phyloP scores from a whole-genome alignment of 2,329 filamentous ascomycete species.

The Pyricularia pennisetigena region DNA sequence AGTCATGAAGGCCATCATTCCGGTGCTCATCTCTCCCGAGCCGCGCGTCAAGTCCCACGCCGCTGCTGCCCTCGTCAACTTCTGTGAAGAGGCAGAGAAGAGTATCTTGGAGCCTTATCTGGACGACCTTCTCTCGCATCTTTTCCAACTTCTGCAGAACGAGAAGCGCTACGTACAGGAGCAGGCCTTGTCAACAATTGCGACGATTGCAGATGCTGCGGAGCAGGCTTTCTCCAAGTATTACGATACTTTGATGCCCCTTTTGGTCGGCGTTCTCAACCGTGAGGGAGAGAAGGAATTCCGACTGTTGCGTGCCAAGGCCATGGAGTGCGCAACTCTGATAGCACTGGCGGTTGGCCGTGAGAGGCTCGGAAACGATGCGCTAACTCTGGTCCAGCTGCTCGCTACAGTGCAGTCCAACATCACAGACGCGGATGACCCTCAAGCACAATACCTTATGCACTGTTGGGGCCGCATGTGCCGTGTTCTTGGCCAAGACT shows the following conservation, averaged over 20 bases:
- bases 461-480: constrained; percentile 99
- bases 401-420: constrained; percentile 78
- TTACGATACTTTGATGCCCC: constrained; percentile 91
- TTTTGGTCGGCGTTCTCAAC: constrained; percentile 80
- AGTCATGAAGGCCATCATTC: constrained; percentile 84
- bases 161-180: constrained; percentile 96
- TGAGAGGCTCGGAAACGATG: constrained; percentile 81
- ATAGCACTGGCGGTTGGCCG: constrained; percentile 94
- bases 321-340: constrained; percentile 96
- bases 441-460: constrained; percentile 91
- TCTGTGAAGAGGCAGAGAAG: constrained; percentile 97
- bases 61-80: constrained; percentile 95
- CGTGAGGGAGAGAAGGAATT: constrained; percentile 92
- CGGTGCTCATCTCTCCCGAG: constrained; percentile 81
- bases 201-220: constrained; percentile 96
- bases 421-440: constrained; percentile 86
- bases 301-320: constrained; percentile 83
- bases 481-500: constrained; percentile 80
- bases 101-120: constrained; percentile 85
- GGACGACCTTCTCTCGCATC: constrained; percentile 72
- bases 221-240: constrained; percentile 92
- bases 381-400: constrained; percentile 76
- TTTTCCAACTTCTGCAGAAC: constrained; percentile 82
- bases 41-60: constrained; percentile 94
- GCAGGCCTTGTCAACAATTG: constrained; percentile 94